Percentiles rank a stretch among this genome's conserved stretches.
Evolutionary conservation across 2,329 filamentous ascomycete genomes (phyloP).

Genomic region (Ophiostoma perfectum): DNA sequence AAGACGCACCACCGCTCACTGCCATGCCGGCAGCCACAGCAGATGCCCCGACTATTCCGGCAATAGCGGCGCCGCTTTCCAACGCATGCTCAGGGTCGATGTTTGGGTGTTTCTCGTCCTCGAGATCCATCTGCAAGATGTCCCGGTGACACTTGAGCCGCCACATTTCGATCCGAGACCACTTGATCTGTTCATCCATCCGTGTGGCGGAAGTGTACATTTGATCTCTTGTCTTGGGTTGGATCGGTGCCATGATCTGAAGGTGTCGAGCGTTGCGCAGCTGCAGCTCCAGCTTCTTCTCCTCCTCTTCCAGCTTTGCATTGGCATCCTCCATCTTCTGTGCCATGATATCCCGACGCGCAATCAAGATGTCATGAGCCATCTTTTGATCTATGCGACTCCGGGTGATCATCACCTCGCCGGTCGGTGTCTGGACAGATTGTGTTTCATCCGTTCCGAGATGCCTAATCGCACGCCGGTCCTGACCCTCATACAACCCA

Average conservation of each 20-base stretch:
- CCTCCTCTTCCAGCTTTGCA: conserved; percentile 64
- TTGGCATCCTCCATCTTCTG: conserved; percentile 79
- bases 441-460: conserved; percentile 56
- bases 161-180: conserved; percentile 93
- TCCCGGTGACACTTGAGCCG: conserved; percentile 84
- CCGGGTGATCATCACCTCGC: conserved; percentile 67
- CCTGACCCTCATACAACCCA: conserved; percentile 78
- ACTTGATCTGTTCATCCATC: conserved; percentile 83
- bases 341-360: conserved; percentile 74
- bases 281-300: conserved; percentile 75
- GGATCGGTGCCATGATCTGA: conserved; percentile 80
- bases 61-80: conserved; percentile 26
- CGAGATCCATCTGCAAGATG: conserved; percentile 76
- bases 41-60: conserved; percentile 21
- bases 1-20: background rate
- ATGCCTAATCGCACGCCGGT: conserved; percentile 64
- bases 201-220: conserved; percentile 78
- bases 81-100: conserved; percentile 32
- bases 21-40: conserved; percentile 10
- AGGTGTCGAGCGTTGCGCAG: conserved; percentile 87
- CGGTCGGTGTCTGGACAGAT: conserved; percentile 62
- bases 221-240: conserved; percentile 81
- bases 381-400: conserved; percentile 74
- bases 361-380: conserved; percentile 77
- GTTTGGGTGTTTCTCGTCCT: conserved; percentile 60